phyloP scores from a whole-genome alignment of 2,329 filamentous ascomycete genomes.

The Penicillium verrucosum region DNA sequence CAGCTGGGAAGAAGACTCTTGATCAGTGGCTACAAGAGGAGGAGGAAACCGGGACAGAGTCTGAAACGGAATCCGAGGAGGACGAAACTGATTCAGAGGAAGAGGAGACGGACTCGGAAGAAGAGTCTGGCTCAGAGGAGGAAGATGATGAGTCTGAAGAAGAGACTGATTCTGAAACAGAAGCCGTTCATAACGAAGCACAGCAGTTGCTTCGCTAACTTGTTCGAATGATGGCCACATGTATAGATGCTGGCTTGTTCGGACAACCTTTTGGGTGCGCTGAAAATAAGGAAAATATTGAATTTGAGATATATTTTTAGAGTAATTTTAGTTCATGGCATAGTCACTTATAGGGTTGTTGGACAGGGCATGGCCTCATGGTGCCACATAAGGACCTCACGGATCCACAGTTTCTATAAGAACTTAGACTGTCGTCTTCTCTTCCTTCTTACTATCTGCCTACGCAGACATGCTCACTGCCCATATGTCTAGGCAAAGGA shows the following conservation, averaged over 20 bases:
- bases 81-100: conserved; percentile 42
- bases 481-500: neutral
- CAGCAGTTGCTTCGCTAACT: conserved; percentile 16
- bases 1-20: conserved; percentile 68
- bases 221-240: neutral
- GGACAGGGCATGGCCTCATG: neutral
- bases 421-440: neutral
- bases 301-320: neutral
- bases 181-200: conserved; percentile 21
- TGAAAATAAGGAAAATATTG: neutral
- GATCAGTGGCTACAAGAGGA: conserved; percentile 84
- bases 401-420: neutral
- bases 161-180: conserved; percentile 35
- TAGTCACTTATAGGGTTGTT: neutral
- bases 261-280: neutral
- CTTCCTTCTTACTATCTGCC: neutral
- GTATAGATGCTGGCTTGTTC: conserved; percentile 4
- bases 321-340: neutral
- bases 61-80: conserved; percentile 49
- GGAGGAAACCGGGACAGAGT: conserved; percentile 53
- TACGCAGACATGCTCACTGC: neutral
- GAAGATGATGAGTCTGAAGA: conserved; percentile 42
- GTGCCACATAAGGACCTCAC: neutral
- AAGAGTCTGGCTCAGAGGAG: conserved; percentile 42
- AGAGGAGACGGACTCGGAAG: conserved; percentile 49